These are phyloP conservation scores for Cadophora sp. DNA, from an alignment of 2,329 filamentous ascomycete genomes.

Conservation along the genomic window DNA sequence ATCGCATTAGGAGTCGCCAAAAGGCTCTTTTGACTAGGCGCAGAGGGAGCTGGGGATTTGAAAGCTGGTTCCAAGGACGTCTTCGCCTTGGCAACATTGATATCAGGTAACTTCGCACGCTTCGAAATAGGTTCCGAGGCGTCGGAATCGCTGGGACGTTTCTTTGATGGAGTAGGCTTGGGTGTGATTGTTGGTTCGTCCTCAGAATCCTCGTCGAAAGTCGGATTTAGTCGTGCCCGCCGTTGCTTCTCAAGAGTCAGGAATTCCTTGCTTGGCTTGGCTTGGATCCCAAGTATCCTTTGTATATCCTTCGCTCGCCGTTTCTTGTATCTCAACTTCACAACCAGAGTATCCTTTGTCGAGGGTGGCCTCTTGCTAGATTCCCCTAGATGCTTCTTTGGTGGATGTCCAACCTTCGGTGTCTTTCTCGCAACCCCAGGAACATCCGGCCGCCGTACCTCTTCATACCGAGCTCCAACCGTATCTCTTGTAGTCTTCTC, in stretches of 20 bases:
- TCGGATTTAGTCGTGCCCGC: constrained; percentile 13
- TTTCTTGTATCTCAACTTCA: constrained; percentile 44
- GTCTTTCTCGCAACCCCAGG: constrained; percentile 44
- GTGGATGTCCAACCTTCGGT: constrained; percentile 42
- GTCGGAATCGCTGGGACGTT: constrained; percentile 35
- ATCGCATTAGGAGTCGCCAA: constrained; percentile 48
- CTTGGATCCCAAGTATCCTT: constrained; percentile 39
- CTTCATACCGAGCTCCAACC: constrained; percentile 43
- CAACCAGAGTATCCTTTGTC: constrained; percentile 31
- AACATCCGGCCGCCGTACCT: constrained; percentile 41
- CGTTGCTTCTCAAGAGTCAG: constrained; percentile 32
- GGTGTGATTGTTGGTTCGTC: constrained; percentile 37
- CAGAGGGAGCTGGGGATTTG: constrained; percentile 44
- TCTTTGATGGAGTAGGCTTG: constrained; percentile 29
- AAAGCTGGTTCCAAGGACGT: constrained; percentile 46
- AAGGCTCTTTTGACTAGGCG: constrained; percentile 37
- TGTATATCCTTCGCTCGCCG: constrained; percentile 36
- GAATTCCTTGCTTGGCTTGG: constrained; percentile 30
- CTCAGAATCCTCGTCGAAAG: constrained; percentile 43
- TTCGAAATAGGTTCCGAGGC: constrained; percentile 43
- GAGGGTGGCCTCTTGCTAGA: constrained; percentile 30
- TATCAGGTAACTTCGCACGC: constrained; percentile 45
- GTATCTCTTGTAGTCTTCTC: constrained; percentile 32
- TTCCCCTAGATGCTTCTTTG: constrained; percentile 38
- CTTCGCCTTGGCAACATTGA: constrained; percentile 43